Conservation (phyloP, 345 rosid species). For the Pseudoturritis turrita region DNA sequence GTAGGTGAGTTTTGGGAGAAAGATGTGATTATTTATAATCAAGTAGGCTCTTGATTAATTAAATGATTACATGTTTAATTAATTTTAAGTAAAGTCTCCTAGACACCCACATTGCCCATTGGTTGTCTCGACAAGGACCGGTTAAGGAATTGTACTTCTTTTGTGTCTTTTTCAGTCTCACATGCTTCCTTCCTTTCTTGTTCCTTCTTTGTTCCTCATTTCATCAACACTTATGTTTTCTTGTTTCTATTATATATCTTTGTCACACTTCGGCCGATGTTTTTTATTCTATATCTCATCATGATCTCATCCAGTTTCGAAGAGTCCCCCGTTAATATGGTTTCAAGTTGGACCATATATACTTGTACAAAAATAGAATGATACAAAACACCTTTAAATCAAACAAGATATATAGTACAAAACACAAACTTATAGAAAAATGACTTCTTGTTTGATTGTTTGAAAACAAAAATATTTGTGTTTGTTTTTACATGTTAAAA, state of each 20-base stretch:
- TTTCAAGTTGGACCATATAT: conserved; percentile 16
- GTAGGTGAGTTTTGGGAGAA: background rate
- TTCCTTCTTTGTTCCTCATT: conserved; percentile 30
- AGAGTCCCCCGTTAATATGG: conserved; percentile 11
- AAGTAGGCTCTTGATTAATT: background rate
- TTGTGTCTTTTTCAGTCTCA: conserved; percentile 29
- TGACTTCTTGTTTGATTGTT: background rate
- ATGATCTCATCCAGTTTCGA: conserved; percentile 4
- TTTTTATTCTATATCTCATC: background rate
- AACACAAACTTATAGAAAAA: background rate
- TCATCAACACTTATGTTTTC: conserved; percentile 27
- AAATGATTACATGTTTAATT: background rate
- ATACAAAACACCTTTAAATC: background rate
- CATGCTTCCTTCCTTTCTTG: conserved; percentile 32
- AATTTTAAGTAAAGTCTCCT: conserved; percentile 7
- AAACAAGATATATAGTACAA: background rate
- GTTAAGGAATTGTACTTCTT: conserved; percentile 28
- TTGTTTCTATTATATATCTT: conserved; percentile 20
- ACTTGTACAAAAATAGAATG: background rate
- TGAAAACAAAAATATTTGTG: background rate
- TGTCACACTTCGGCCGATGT: conserved; percentile 18
- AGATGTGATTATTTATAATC: background rate
- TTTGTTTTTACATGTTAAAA: background rate
- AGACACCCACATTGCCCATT: conserved; percentile 7
- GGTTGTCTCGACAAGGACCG: conserved; percentile 27